phyloP scores from a whole-genome alignment of 1,139 yeast genomes.

The Wickerhamomyces sp. region DNA sequence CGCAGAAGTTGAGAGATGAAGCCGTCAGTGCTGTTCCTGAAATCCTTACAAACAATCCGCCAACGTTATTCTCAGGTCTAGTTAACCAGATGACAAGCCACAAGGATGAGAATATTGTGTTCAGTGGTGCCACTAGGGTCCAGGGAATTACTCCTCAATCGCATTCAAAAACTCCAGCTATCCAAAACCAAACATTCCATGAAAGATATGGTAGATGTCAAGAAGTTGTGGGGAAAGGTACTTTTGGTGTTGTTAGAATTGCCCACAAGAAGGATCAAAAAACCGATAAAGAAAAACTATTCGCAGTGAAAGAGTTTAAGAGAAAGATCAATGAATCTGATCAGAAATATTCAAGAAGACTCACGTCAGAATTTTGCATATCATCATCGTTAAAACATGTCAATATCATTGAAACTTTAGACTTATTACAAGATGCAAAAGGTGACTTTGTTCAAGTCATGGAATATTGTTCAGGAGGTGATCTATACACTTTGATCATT shows the following conservation, averaged over 20 bases:
- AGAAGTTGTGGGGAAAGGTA: constrained; percentile 78
- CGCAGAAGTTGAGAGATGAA: constrained; percentile 72
- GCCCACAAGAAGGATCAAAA: constrained; percentile 45
- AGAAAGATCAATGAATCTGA: constrained; percentile 51
- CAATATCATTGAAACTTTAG: constrained; percentile 82
- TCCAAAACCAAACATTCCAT: constrained; percentile 32
- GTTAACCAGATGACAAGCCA: constrained; percentile 56
- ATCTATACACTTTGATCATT: constrained; percentile 77
- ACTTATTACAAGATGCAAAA: constrained; percentile 80
- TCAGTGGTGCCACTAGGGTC: constrained; percentile 30
- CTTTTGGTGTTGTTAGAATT: constrained; percentile 80
- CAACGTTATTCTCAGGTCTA: constrained; percentile 77
- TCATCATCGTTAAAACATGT: constrained; percentile 74
- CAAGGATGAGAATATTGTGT: constrained; percentile 32
- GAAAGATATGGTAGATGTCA: constrained; percentile 78
- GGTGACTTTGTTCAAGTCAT: constrained; percentile 95
- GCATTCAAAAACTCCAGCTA: background rate
- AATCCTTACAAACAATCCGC: constrained; percentile 50
- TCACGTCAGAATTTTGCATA: constrained; percentile 82
- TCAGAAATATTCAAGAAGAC: constrained; percentile 59
- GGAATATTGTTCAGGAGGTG: constrained; percentile 97
- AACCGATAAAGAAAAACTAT: constrained; percentile 39
- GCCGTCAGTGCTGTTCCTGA: constrained; percentile 86
- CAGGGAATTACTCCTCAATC: constrained; percentile 9
- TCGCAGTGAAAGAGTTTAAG: constrained; percentile 80